Percentiles rank a stretch among this genome's conserved stretches.
Evolutionary conservation across 148 eudicot species (phyloP).

Genomic region (Chenopodium formosanum): DNA sequence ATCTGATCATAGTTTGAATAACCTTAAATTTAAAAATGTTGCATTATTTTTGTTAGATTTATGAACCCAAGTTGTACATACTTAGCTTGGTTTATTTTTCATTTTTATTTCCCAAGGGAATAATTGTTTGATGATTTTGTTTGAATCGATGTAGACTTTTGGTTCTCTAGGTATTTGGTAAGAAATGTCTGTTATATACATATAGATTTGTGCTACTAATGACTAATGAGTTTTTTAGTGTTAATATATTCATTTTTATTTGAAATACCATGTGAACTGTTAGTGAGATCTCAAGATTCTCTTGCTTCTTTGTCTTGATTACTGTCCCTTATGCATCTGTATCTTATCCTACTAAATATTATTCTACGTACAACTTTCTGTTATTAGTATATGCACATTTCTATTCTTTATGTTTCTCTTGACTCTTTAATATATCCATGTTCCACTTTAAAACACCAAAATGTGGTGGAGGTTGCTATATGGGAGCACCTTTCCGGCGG

Average conservation of each 20-base stretch:
- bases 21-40: neutral
- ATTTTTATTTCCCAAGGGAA: conserved; percentile 34
- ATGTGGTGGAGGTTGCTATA: neutral
- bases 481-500: neutral
- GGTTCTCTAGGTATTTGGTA: conserved; percentile 44
- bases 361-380: conserved; percentile 17
- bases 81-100: conserved; percentile 13
- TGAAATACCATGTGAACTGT: conserved; percentile 29
- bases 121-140: conserved; percentile 39
- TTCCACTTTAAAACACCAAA: neutral
- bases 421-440: neutral
- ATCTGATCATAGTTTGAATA: neutral
- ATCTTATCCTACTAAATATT: neutral
- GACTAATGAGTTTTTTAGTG: neutral
- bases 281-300: conserved; percentile 36
- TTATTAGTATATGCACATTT: conserved; percentile 4
- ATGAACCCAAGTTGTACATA: conserved; percentile 2
- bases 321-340: conserved; percentile 17
- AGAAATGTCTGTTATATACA: conserved; percentile 37
- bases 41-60: conserved; percentile 1
- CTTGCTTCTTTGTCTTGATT: conserved; percentile 30
- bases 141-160: conserved; percentile 31
- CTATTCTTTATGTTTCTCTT: neutral
- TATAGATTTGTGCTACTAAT: conserved; percentile 35
- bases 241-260: conserved; percentile 8